Percentiles rank a stretch among this genome's conserved stretches.
Evolutionary conservation across 2,329 filamentous ascomycete species (phyloP).

Genomic region (Xylaria sp.): DNA sequence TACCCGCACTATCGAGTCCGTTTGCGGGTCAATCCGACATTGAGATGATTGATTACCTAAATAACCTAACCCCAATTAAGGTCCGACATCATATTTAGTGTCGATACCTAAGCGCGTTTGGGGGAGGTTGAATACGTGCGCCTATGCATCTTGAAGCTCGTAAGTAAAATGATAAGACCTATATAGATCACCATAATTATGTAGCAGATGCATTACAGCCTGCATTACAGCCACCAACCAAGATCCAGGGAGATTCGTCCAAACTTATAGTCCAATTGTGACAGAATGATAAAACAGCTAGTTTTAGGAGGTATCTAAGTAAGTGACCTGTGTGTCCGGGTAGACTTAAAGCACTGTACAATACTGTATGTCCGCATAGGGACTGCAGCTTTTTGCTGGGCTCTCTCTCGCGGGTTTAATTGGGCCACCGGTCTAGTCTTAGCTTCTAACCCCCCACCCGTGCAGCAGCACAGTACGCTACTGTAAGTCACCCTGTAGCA

Average conservation of each 20-base stretch:
- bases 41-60: neutral
- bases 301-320: neutral
- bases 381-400: neutral
- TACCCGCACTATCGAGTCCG: neutral
- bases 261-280: slow-evolving; percentile 15
- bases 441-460: slow-evolving; percentile 13
- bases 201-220: slow-evolving; percentile 3
- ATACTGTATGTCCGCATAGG: neutral
- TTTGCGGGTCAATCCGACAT: slow-evolving; percentile 9
- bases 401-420: slow-evolving; percentile 8
- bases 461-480: slow-evolving; percentile 14
- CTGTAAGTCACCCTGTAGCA: slow-evolving; percentile 18
- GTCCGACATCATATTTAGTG: neutral
- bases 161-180: slow-evolving; percentile 4
- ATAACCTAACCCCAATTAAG: slow-evolving; percentile 6
- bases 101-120: neutral
- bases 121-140: neutral
- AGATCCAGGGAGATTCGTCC: neutral
- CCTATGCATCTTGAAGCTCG: neutral
- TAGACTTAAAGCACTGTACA: neutral
- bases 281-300: slow-evolving; percentile 2
- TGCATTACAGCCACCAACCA: slow-evolving; percentile 10
- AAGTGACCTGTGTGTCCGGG: neutral
- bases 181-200: neutral
- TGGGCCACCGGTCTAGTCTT: slow-evolving; percentile 18